Evolutionary conservation across 306 rosid species (phyloP).

Genomic region (Quercus engelmannii): DNA sequence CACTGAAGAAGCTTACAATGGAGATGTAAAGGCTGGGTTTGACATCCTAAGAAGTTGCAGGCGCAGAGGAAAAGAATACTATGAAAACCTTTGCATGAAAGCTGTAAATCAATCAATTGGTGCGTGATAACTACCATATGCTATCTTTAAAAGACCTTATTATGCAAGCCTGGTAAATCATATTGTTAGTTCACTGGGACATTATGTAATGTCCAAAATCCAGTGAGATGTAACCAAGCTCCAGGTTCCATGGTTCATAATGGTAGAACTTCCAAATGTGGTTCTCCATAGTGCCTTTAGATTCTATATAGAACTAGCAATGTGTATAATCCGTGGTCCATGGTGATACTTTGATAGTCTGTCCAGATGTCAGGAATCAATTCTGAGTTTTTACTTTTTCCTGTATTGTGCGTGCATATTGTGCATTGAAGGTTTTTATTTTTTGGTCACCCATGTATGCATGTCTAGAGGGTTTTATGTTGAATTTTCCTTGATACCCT

Average conservation of each 20-base stretch:
- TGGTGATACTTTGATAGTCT: neutral
- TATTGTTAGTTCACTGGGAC: neutral
- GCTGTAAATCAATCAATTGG: constrained; percentile 98
- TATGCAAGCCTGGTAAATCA: neutral
- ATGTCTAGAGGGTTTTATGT: constrained; percentile 8
- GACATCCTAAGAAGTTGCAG: constrained; percentile 74
- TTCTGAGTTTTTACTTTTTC: neutral
- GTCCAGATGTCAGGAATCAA: neutral
- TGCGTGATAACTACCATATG: constrained; percentile 26
- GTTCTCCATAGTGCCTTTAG: neutral
- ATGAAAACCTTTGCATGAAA: constrained; percentile 98
- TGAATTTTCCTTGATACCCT: constrained; percentile 5
- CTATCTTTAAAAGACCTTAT: neutral
- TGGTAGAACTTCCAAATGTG: neutral
- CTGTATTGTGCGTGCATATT: constrained; percentile 7
- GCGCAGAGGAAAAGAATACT: constrained; percentile 80
- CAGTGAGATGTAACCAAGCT: constrained; percentile 9
- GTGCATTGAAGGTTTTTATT: neutral
- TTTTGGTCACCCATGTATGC: neutral
- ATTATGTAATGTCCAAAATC: neutral
- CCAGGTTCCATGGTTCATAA: neutral
- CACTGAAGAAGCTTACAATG: constrained; percentile 35
- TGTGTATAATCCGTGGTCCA: neutral
- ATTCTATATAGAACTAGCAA: neutral
- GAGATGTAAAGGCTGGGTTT: constrained; percentile 63